A percentile compares a stretch with the other conserved stretches of the same genome.
phyloP scores from a whole-genome alignment of 73 alveolate species.

The Paramecium pentaurelia region DNA sequence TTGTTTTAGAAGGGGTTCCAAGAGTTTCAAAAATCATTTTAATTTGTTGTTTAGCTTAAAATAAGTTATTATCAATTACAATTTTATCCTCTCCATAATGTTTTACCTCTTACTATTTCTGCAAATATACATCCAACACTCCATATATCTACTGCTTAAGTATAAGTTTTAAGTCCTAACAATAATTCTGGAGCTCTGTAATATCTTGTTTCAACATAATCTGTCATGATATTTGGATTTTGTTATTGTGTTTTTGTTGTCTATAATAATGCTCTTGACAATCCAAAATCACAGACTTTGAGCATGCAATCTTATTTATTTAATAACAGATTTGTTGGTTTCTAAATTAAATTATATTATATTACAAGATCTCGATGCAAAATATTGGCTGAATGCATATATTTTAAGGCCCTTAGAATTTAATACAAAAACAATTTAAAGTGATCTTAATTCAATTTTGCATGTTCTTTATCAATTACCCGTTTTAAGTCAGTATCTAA shows the following conservation, averaged over 20 bases:
- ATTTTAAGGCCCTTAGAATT: slow-evolving; percentile 78
- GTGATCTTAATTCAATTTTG: slow-evolving; percentile 75
- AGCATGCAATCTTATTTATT: slow-evolving; percentile 47
- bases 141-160: slow-evolving; percentile 60
- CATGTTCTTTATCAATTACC: slow-evolving; percentile 65
- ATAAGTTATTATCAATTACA: background rate
- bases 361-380: slow-evolving; percentile 70
- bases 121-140: slow-evolving; percentile 60
- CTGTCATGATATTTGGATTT: background rate
- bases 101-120: slow-evolving; percentile 46
- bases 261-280: slow-evolving; percentile 16
- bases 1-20: slow-evolving; percentile 42
- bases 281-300: slow-evolving; percentile 56
- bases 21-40: slow-evolving; percentile 23
- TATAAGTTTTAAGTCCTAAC: slow-evolving; percentile 42
- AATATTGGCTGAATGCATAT: slow-evolving; percentile 83
- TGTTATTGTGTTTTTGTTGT: background rate
- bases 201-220: slow-evolving; percentile 48
- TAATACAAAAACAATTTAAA: slow-evolving; percentile 73
- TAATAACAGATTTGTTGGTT: slow-evolving; percentile 52
- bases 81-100: slow-evolving; percentile 30
- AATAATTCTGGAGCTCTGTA: slow-evolving; percentile 62
- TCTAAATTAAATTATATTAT: background rate
- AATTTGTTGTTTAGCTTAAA: slow-evolving; percentile 22
- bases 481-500: slow-evolving; percentile 80